Percentiles rank a stretch among this genome's conserved stretches.
These are phyloP conservation scores for Rhinocladiella similis DNA, from an alignment of 2,329 filamentous ascomycete genomes.

Conservation along the genomic window DNA sequence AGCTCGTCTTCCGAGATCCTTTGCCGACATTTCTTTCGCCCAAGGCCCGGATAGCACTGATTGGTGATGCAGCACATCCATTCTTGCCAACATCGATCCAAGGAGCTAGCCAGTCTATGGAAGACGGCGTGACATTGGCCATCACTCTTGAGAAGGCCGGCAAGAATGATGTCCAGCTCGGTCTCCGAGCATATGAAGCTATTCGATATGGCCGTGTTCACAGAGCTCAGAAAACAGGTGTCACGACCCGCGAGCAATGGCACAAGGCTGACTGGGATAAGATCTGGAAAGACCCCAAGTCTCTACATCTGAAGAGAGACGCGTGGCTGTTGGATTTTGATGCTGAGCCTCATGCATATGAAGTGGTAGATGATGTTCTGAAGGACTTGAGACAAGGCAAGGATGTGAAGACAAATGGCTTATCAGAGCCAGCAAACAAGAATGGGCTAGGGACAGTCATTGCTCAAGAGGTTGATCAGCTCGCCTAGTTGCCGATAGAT, in stretches of 20 bases:
- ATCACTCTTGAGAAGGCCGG: conserved; percentile 40
- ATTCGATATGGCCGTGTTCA: conserved; percentile 31
- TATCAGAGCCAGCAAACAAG: conserved; percentile 7
- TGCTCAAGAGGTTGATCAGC: conserved; percentile 19
- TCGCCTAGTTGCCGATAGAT: conserved; percentile 7
- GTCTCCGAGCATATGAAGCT: conserved; percentile 28
- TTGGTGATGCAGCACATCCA: conserved; percentile 54
- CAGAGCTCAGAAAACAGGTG: conserved; percentile 27
- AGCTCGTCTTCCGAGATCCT: conserved; percentile 26
- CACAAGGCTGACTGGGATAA: conserved; percentile 36
- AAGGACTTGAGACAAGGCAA: conserved; percentile 19
- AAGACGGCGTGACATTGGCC: conserved; percentile 51
- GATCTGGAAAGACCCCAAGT: conserved; percentile 40
- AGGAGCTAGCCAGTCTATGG: conserved; percentile 52
- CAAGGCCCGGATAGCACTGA: conserved; percentile 45
- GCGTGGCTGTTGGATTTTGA: conserved; percentile 31
- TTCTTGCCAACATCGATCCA: conserved; percentile 52
- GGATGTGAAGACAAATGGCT: conserved; percentile 5
- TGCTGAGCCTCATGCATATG: conserved; percentile 29
- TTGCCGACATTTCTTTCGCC: conserved; percentile 39
- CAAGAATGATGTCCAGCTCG: conserved; percentile 30
- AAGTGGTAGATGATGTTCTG: conserved; percentile 27
- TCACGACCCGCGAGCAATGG: conserved; percentile 31
- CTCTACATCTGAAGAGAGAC: conserved; percentile 28
- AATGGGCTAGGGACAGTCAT: conserved; percentile 9